These are phyloP conservation scores for Astathelohania contejeani DNA, from an alignment of 371 early-diverging fungal genomes.

Conservation along the genomic window DNA sequence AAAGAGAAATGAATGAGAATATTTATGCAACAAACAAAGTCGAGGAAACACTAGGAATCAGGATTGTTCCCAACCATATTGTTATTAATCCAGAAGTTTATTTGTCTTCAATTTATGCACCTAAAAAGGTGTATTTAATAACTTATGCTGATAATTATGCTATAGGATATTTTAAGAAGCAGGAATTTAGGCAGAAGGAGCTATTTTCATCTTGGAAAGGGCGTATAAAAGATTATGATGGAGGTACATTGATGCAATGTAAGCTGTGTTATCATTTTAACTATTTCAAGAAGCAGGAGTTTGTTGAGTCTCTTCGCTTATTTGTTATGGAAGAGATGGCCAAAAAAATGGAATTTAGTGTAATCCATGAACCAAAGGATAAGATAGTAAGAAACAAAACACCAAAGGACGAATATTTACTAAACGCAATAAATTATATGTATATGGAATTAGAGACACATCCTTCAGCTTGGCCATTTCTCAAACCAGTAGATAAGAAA, in stretches of 20 bases:
- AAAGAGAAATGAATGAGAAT: slow-evolving; percentile 25
- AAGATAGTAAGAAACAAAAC: slow-evolving; percentile 12
- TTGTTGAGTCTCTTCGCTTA: slow-evolving; percentile 26
- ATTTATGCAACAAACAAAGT: neutral
- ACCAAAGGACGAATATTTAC: slow-evolving; percentile 49
- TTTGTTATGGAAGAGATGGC: slow-evolving; percentile 31
- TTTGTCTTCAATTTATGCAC: neutral
- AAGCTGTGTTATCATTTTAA: slow-evolving; percentile 45
- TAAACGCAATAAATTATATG: slow-evolving; percentile 59
- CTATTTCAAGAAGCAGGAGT: slow-evolving; percentile 36
- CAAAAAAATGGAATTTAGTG: slow-evolving; percentile 15
- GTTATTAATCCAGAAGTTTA: slow-evolving; percentile 4
- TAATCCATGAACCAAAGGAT: slow-evolving; percentile 20
- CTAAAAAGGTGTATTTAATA: slow-evolving; percentile 60
- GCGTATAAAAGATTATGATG: slow-evolving; percentile 98
- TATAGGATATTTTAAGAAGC: slow-evolving; percentile 94
- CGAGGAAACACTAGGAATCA: neutral
- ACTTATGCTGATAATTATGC: slow-evolving; percentile 99
- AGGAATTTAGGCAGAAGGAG: slow-evolving; percentile 87
- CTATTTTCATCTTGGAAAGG: slow-evolving; percentile 88
- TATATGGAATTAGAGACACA: slow-evolving; percentile 62
- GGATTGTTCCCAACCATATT: neutral
- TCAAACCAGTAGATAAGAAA: slow-evolving; percentile 68
- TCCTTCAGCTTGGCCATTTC: slow-evolving; percentile 82
- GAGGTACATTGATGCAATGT: slow-evolving; percentile 78